phyloP scores from a whole-genome alignment of 148 eudicot species.

The Fagopyrum esculentum region DNA sequence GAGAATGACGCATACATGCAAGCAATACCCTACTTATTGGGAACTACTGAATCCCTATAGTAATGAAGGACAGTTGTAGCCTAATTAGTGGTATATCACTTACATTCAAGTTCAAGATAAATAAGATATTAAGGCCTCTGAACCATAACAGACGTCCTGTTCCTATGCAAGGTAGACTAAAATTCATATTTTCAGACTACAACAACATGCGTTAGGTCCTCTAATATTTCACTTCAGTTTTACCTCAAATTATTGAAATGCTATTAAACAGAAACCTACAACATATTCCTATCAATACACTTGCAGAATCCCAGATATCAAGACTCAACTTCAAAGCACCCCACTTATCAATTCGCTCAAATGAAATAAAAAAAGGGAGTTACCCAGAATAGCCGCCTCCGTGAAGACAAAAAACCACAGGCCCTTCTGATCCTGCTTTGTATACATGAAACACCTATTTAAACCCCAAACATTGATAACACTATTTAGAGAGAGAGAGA shows the following conservation, averaged over 20 bases:
- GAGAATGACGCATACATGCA: background rate
- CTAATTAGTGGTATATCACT: background rate
- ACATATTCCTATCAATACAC: background rate
- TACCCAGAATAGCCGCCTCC: slow-evolving; percentile 98
- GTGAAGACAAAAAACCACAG: slow-evolving; percentile 86
- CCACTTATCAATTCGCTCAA: background rate
- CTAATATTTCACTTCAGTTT: background rate
- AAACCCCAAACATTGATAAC: background rate
- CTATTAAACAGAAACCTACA: background rate
- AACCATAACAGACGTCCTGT: background rate
- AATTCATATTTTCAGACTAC: background rate
- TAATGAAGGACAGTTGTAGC: background rate
- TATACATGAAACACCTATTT: slow-evolving; percentile 78
- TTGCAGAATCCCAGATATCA: background rate
- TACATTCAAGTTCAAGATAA: background rate
- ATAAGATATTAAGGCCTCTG: background rate
- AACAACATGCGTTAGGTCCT: background rate
- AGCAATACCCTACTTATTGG: background rate
- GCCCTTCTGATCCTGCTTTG: slow-evolving; percentile 81
- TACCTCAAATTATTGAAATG: background rate
- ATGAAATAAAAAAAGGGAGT: background rate
- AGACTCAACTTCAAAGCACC: background rate
- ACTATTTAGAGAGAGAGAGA: slow-evolving; percentile 5
- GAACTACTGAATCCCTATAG: background rate
- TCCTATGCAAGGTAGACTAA: background rate